These are phyloP conservation scores for Odontarrhena argentea DNA, from an alignment of 345 rosid genomes.

Conservation along the genomic window DNA sequence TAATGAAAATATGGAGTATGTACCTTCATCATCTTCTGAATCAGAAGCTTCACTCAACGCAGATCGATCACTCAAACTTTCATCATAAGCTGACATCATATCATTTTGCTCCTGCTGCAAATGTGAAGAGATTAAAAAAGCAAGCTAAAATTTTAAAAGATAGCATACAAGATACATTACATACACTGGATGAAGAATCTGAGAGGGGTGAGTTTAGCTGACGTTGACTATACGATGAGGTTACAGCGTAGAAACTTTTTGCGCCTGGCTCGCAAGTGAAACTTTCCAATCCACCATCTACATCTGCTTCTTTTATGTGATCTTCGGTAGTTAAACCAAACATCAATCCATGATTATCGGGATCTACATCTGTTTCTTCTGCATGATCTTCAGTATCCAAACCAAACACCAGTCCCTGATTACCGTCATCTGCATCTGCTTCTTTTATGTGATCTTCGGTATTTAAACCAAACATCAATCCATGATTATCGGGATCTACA, in stretches of 20 bases:
- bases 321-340: conserved; percentile 16
- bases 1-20: conserved; percentile 15
- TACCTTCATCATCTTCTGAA: conserved; percentile 52
- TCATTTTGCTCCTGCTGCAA: conserved; percentile 57
- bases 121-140: conserved; percentile 22
- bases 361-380: conserved; percentile 30
- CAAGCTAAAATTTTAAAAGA: conserved; percentile 7
- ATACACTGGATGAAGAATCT: conserved; percentile 62
- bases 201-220: conserved; percentile 43
- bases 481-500: conserved; percentile 35
- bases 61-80: conserved; percentile 53
- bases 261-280: conserved; percentile 40
- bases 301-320: conserved; percentile 34
- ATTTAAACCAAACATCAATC: conserved; percentile 31
- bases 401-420: conserved; percentile 39
- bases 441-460: conserved; percentile 35
- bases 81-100: conserved; percentile 55
- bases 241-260: conserved; percentile 43
- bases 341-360: conserved; percentile 40
- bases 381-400: conserved; percentile 11
- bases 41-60: conserved; percentile 56
- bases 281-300: conserved; percentile 37
- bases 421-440: conserved; percentile 36
- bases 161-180: conserved; percentile 26
- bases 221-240: conserved; percentile 46